These are phyloP conservation scores for Aegilops tauschii DNA, from an alignment of 176 grass and related monocot genomes.

Conservation along the genomic window DNA sequence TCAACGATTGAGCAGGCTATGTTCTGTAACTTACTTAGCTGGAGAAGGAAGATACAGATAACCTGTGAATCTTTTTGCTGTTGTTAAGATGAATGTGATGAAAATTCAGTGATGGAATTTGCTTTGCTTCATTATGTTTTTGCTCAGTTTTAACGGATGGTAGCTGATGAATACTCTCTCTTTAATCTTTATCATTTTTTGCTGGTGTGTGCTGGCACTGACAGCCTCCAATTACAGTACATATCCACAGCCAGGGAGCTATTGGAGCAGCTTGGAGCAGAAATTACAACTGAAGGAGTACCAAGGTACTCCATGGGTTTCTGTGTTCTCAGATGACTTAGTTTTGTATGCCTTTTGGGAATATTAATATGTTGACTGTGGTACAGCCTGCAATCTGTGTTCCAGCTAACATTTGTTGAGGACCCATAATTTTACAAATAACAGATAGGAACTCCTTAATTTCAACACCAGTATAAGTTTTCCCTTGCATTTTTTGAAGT, in stretches of 20 bases:
- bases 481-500: neutral
- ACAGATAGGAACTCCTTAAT: neutral
- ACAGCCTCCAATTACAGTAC: slow-evolving; percentile 51
- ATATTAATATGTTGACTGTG: neutral
- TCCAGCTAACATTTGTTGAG: neutral
- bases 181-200: neutral
- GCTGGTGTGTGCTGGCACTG: neutral
- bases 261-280: slow-evolving; percentile 78
- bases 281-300: slow-evolving; percentile 59
- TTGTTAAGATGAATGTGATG: neutral
- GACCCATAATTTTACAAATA: neutral
- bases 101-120: neutral
- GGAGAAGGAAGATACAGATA: neutral
- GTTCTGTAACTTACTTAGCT: neutral
- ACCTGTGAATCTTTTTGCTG: neutral
- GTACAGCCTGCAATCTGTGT: slow-evolving; percentile 3
- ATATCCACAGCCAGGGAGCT: slow-evolving; percentile 72
- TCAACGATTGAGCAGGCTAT: neutral
- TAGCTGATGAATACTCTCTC: neutral
- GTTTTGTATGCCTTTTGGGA: neutral
- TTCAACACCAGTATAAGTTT: neutral
- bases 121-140: neutral
- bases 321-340: neutral
- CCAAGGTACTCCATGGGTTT: slow-evolving; percentile 19
- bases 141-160: neutral